Base-by-base conservation (phyloP, 2,329 filamentous ascomycete species). In the Metarhizium brunneum region DNA sequence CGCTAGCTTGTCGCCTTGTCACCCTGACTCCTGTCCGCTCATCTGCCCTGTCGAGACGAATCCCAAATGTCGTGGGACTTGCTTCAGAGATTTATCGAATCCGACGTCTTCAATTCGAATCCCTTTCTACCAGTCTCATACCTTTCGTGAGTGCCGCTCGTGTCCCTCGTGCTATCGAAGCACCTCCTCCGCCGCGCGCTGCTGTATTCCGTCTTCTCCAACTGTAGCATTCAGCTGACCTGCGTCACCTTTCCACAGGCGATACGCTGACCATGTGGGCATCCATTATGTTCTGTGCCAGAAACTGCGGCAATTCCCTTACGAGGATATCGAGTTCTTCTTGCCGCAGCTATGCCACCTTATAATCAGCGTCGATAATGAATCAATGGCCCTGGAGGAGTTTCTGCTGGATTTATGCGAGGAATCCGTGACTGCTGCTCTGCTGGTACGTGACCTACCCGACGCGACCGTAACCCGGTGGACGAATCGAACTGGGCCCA, bases 271-370 rank as follows among this genome's bases (percentile, higher is more conserved):
- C 73, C 88, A 94, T 78, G 87, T 94, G 70, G 89, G 89, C 65
- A 92, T 94, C 68, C 88, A 92, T 74, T 90, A 92, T 77, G 88
- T 91, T 59, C 83, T 94, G 60, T 92, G 90, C 78, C 87, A 86
- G 66, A 94, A 94, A 81, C 80, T 94, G 68, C 88, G 90, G 68
- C 87, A 90, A 72, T 94, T 94, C 69, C 87, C 87, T 61, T 94
- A 92, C 75, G 87, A 91, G 76, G 88, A 94, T 73, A 92, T 94
- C 69, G 90, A 94, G 73, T 94, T 94, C 84, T 94, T 92, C 77
- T 81, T 94, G 52, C 89, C 89, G 59, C 87, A 90, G 76, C 77
- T 94, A 77, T 94, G 89, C 70, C 90, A 94, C 74, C 84, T 94
- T 60, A 85, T 92, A 73, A 88, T 94, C 67, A 92, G 87, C 72